Conservation (phyloP, 1,284 basidiomycete genomes). For the Leucoagaricus sp. region DNA sequence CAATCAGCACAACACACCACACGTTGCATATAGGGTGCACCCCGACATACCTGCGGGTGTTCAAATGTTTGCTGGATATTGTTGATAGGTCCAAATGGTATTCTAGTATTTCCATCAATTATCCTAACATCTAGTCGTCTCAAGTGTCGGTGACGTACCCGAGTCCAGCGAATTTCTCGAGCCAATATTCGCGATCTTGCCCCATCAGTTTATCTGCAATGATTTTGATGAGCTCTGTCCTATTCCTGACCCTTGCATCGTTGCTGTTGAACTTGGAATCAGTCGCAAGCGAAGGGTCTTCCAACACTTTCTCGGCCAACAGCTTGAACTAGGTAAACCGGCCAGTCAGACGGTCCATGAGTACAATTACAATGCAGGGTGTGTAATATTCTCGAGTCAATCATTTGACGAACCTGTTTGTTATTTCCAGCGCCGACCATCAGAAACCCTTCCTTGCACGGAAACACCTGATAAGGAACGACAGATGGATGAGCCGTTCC, state of each 20-base stretch:
- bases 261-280: constrained; percentile 77
- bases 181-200: constrained; percentile 70
- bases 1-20: constrained; percentile 10
- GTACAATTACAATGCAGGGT: background rate
- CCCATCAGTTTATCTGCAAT: constrained; percentile 66
- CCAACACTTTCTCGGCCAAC: constrained; percentile 62
- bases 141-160: constrained; percentile 52
- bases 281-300: constrained; percentile 53
- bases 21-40: constrained; percentile 9
- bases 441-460: constrained; percentile 85
- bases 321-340: constrained; percentile 59
- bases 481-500: constrained; percentile 93
- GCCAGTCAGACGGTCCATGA: constrained; percentile 4
- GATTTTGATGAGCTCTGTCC: constrained; percentile 70
- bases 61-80: constrained; percentile 89
- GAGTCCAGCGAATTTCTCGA: constrained; percentile 69
- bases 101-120: constrained; percentile 40
- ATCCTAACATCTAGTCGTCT: background rate
- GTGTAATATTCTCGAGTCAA: constrained; percentile 8
- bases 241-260: constrained; percentile 74
- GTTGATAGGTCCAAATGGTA: constrained; percentile 93
- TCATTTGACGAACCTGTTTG: constrained; percentile 60
- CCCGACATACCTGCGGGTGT: constrained; percentile 77
- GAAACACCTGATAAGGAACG: constrained; percentile 91
- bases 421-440: constrained; percentile 96